These are phyloP conservation scores for Apiotrichum akiyoshidainum DNA, from an alignment of 1,284 basidiomycete genomes.

Conservation along the genomic window DNA sequence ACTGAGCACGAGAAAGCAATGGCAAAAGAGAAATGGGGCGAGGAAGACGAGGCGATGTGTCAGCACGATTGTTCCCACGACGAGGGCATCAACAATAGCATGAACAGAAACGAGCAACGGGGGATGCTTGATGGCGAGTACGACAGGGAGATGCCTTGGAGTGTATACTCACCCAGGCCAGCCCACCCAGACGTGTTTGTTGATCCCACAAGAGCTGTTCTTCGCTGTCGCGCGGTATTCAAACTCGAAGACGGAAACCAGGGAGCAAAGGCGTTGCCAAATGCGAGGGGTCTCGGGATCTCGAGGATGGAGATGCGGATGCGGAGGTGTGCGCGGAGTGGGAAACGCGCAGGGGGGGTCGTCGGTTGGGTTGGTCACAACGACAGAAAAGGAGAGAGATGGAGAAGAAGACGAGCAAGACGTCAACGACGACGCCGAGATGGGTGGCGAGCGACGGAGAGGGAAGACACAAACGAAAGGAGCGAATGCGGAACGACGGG, in stretches of 20 bases:
- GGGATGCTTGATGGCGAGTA: no score
- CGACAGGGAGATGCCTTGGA: no score
- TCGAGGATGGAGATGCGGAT: slow-evolving; percentile 3
- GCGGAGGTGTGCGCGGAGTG: neutral
- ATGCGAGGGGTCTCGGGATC: neutral
- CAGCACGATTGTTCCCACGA: slow-evolving; percentile 1
- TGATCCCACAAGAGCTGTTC: neutral
- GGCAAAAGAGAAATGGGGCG: no score
- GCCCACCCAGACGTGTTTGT: slow-evolving; percentile 8
- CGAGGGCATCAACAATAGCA: neutral
- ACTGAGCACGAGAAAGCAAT: neutral
- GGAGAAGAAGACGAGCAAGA: neutral
- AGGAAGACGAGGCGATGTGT: neutral
- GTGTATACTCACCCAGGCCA: slow-evolving; percentile 7
- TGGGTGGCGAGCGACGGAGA: neutral
- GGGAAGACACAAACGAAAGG: no score
- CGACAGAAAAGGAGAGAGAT: neutral
- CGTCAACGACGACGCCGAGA: neutral
- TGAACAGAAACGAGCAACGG: neutral
- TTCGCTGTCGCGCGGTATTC: neutral
- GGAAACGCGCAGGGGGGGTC: slow-evolving; percentile 6
- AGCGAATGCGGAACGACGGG: neutral
- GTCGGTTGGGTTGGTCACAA: slow-evolving; percentile 8
- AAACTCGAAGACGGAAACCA: slow-evolving; percentile 3
- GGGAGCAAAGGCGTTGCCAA: neutral